Percentiles rank a stretch among this genome's conserved stretches.
These are phyloP conservation scores for Blastobotrys robertii DNA, from an alignment of 805 yeast genomes.

Conservation along the genomic window DNA sequence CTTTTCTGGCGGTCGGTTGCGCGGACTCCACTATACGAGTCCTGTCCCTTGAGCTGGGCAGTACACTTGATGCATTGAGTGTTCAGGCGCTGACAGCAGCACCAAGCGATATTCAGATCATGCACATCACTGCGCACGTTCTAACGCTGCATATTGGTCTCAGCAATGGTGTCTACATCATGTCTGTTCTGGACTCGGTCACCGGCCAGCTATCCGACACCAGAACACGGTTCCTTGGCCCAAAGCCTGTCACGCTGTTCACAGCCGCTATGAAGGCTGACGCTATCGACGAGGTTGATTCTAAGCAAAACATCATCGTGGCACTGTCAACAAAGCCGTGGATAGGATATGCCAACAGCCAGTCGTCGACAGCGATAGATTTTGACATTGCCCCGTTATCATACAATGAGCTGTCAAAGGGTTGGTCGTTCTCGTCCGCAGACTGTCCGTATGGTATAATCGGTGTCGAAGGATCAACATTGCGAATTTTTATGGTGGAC, in stretches of 20 bases:
- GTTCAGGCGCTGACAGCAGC: constrained; percentile 58
- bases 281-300: constrained; percentile 10
- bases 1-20: constrained; percentile 60
- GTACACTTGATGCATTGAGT: constrained; percentile 50
- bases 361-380: not conserved
- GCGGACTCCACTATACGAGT: constrained; percentile 63
- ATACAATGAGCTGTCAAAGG: constrained; percentile 32
- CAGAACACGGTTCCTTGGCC: constrained; percentile 64
- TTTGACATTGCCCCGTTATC: constrained; percentile 41
- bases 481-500: constrained; percentile 39
- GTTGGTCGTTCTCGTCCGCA: constrained; percentile 49
- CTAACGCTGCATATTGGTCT: constrained; percentile 65
- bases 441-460: constrained; percentile 56
- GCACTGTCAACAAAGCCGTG: constrained; percentile 50
- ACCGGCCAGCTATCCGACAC: constrained; percentile 59
- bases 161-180: constrained; percentile 70
- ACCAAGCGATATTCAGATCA: constrained; percentile 31
- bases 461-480: constrained; percentile 43
- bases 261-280: constrained; percentile 22
- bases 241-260: constrained; percentile 47
- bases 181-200: constrained; percentile 44
- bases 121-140: constrained; percentile 23
- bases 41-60: constrained; percentile 48
- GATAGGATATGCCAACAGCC: constrained; percentile 36
- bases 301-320: constrained; percentile 25